These are phyloP conservation scores for Neurospora sp. DNA, from an alignment of 495 filamentous ascomycete genomes.

Conservation along the genomic window DNA sequence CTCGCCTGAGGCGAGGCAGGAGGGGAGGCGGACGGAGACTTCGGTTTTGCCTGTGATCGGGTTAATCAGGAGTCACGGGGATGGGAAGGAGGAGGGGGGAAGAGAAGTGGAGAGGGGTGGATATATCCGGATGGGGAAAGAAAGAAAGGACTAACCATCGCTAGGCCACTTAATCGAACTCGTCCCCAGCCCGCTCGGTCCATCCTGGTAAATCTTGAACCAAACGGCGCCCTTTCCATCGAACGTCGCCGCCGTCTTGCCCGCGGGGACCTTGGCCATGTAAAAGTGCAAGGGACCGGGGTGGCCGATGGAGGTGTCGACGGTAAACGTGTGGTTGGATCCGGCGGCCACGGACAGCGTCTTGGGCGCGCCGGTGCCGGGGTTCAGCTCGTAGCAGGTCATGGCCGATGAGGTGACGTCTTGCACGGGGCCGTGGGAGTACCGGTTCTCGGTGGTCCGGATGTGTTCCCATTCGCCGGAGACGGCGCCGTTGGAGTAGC, in stretches of 20 bases:
- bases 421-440: slow-evolving; percentile 26
- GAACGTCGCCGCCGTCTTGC: slow-evolving; percentile 31
- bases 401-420: slow-evolving; percentile 32
- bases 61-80: no score
- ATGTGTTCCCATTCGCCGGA: slow-evolving; percentile 35
- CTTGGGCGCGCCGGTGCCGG: slow-evolving; percentile 16
- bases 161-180: slow-evolving; percentile 33
- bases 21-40: slow-evolving; percentile 36
- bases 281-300: slow-evolving; percentile 38
- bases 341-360: slow-evolving; percentile 33
- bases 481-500: slow-evolving; percentile 18
- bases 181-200: slow-evolving; percentile 25
- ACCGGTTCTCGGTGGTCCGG: slow-evolving; percentile 36
- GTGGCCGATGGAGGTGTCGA: slow-evolving; percentile 33
- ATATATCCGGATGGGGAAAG: neutral
- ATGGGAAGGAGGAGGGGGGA: no score
- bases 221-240: slow-evolving; percentile 34
- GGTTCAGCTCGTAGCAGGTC: slow-evolving; percentile 29
- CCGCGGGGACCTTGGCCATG: slow-evolving; percentile 32
- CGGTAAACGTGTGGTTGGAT: slow-evolving; percentile 33
- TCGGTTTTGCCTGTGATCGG: slow-evolving; percentile 18
- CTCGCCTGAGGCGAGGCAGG: slow-evolving; percentile 40
- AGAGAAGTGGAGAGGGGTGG: no score
- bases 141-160: slow-evolving; percentile 18
- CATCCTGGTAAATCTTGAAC: slow-evolving; percentile 36